Evolutionary conservation across 2,329 filamentous ascomycete genomes (phyloP).

Genomic region (Allantophomopsis cytisporea): DNA sequence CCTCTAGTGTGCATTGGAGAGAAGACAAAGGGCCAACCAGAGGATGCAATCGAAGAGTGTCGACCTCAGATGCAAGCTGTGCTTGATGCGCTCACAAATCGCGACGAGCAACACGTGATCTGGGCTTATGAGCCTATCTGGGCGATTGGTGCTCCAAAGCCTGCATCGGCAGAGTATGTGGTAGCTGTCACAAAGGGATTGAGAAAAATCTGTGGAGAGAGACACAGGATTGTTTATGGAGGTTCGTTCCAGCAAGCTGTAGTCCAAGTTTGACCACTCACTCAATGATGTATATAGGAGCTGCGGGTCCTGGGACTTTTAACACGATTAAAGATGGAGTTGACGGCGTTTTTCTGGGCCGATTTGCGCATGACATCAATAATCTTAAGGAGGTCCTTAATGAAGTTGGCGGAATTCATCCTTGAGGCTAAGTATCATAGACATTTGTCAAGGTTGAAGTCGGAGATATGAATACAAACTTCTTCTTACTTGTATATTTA

Average conservation of each 20-base stretch:
- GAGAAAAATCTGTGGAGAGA: slow-evolving; percentile 40
- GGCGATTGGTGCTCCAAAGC: slow-evolving; percentile 67
- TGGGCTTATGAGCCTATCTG: slow-evolving; percentile 36
- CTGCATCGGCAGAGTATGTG: slow-evolving; percentile 61
- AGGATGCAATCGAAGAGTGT: slow-evolving; percentile 51
- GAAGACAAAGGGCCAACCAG: slow-evolving; percentile 34
- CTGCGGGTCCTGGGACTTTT: slow-evolving; percentile 69
- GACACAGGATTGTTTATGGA: slow-evolving; percentile 66
- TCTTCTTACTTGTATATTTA: too few relatives aligned
- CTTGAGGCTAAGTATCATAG: too few relatives aligned
- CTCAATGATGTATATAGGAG: too few relatives aligned
- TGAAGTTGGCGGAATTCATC: slow-evolving; percentile 48
- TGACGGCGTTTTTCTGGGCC: slow-evolving; percentile 69
- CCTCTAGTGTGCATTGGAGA: slow-evolving; percentile 77
- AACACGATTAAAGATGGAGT: slow-evolving; percentile 51
- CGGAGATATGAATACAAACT: too few relatives aligned
- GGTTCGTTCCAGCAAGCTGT: slow-evolving; percentile 29
- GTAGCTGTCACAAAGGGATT: slow-evolving; percentile 35
- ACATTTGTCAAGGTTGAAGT: too few relatives aligned
- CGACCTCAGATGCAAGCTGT: slow-evolving; percentile 50
- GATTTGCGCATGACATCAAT: slow-evolving; percentile 67
- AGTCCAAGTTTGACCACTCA: too few relatives aligned
- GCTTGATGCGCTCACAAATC: slow-evolving; percentile 33
- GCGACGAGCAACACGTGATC: too few relatives aligned
- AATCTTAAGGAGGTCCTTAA: slow-evolving; percentile 59